A percentile compares a stretch with the other conserved stretches of the same genome.
phyloP scores from a whole-genome alignment of 345 rosid genomes.

The Moricandia moricandioides region DNA sequence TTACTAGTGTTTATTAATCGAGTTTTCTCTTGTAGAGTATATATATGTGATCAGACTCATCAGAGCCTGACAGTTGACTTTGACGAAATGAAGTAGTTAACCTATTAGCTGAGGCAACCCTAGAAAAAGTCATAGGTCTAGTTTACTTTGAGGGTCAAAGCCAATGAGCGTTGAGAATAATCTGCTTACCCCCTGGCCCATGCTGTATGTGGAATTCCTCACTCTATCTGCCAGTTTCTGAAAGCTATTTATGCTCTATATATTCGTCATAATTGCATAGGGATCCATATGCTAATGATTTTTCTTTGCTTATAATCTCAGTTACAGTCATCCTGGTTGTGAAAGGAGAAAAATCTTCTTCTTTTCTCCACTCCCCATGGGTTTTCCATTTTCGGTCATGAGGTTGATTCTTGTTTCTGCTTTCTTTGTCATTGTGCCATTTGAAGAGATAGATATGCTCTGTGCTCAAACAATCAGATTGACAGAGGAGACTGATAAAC shows the following conservation, averaged over 20 bases:
- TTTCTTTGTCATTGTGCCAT: not conserved
- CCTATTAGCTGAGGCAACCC: not conserved
- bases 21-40: not conserved
- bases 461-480: conserved; percentile 21
- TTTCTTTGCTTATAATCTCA: not conserved
- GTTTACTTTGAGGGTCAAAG: not conserved
- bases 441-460: not conserved
- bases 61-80: not conserved
- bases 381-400: not conserved
- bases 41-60: not conserved
- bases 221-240: not conserved
- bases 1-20: not conserved
- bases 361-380: not conserved
- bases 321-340: not conserved
- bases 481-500: conserved; percentile 31
- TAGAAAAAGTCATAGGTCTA: not conserved
- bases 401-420: conserved; percentile 9
- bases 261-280: not conserved
- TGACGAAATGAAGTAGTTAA: not conserved
- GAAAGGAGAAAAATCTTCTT: not conserved
- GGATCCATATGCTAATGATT: not conserved
- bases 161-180: not conserved
- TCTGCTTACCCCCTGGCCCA: not conserved
- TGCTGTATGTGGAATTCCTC: not conserved
- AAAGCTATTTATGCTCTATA: not conserved